Conservation (phyloP, 2,329 filamentous ascomycete species). For the Fusarium sororula region DNA sequence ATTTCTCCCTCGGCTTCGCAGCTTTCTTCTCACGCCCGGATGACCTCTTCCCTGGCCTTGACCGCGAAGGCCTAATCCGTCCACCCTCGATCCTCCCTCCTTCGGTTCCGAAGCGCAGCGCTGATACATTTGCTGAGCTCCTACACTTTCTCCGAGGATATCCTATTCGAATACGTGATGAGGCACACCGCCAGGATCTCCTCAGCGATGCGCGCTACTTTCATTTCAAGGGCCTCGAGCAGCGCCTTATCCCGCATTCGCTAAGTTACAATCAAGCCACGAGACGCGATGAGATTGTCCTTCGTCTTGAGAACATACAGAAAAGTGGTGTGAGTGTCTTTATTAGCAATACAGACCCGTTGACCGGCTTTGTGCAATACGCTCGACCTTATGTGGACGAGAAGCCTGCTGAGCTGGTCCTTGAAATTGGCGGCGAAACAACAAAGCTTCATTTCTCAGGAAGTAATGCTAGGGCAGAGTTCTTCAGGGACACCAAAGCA, state of each 20-base stretch:
- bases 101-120: slow-evolving; percentile 79
- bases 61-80: slow-evolving; percentile 79
- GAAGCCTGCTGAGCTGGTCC: slow-evolving; percentile 74
- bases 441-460: slow-evolving; percentile 63
- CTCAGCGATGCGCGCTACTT: slow-evolving; percentile 91
- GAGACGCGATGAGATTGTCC: slow-evolving; percentile 75
- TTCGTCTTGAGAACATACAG: slow-evolving; percentile 87
- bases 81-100: slow-evolving; percentile 89
- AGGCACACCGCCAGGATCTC: slow-evolving; percentile 79
- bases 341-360: slow-evolving; percentile 47
- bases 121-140: slow-evolving; percentile 85
- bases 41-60: slow-evolving; percentile 86
- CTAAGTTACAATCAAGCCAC: slow-evolving; percentile 79
- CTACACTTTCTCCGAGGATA: slow-evolving; percentile 86
- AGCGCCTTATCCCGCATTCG: slow-evolving; percentile 80
- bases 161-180: slow-evolving; percentile 77
- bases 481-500: slow-evolving; percentile 75
- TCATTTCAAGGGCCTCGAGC: slow-evolving; percentile 90
- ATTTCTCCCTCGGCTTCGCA: slow-evolving; percentile 90
- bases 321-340: slow-evolving; percentile 81
- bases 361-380: slow-evolving; percentile 74
- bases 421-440: slow-evolving; percentile 79
- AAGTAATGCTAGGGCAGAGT: slow-evolving; percentile 66
- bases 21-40: slow-evolving; percentile 84
- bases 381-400: slow-evolving; percentile 88